Percentiles rank a stretch among this genome's conserved stretches.
These are phyloP conservation scores for Rosa multiflora DNA, from an alignment of 306 rosid species.

Conservation along the genomic window DNA sequence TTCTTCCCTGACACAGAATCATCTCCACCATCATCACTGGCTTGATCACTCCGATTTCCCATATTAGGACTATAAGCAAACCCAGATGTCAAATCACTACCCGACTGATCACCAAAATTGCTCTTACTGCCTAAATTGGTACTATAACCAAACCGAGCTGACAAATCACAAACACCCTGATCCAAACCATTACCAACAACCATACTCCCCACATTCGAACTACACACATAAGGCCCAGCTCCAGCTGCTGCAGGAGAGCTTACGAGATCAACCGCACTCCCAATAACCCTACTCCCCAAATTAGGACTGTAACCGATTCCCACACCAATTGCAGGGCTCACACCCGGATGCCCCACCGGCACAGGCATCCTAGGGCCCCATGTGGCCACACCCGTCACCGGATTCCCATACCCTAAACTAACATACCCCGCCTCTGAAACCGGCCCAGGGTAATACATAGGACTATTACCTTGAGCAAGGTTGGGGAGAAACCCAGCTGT, in stretches of 20 bases:
- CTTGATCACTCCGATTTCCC: conserved; percentile 45
- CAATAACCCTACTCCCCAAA: conserved; percentile 37
- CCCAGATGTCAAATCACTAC: conserved; percentile 34
- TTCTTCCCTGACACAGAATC: conserved; percentile 58
- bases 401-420: conserved; percentile 64
- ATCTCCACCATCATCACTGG: conserved; percentile 60
- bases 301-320: conserved; percentile 43
- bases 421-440: conserved; percentile 54
- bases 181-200: conserved; percentile 37
- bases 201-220: conserved; percentile 43
- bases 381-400: conserved; percentile 37
- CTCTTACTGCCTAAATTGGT: conserved; percentile 37
- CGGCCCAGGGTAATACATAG: conserved; percentile 36
- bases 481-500: conserved; percentile 37
- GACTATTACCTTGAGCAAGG: conserved; percentile 35
- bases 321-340: conserved; percentile 43
- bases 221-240: conserved; percentile 25
- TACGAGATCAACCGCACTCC: conserved; percentile 50
- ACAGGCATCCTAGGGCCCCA: conserved; percentile 58
- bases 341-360: conserved; percentile 37
- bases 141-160: conserved; percentile 29
- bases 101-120: conserved; percentile 42
- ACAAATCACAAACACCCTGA: conserved; percentile 45
- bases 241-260: conserved; percentile 24
- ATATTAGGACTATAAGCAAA: conserved; percentile 27